Evolutionary conservation across 116 monocot species (phyloP), one percentile per base, ranked within the genome.

Genomic region (Thalassia testudinum): DNA sequence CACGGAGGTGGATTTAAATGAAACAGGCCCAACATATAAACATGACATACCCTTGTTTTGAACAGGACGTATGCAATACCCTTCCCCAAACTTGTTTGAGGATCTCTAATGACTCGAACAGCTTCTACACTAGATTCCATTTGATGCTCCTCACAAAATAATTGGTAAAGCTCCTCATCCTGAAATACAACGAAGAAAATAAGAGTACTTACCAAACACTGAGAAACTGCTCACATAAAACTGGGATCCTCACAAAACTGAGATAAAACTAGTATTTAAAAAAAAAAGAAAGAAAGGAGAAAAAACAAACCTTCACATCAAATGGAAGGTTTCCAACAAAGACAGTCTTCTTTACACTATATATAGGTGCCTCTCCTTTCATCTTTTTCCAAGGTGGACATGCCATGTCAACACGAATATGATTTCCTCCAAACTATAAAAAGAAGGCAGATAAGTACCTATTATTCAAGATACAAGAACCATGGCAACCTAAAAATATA

Each of bases 311-410:
- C 84, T 87, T 95, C 42, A 95, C 80, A 69, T 87, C 87, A 77
- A 76, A 95, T 42, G 93, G 93, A 7, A 95, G 81, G 53, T 87
- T 95, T 18, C 93, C 93, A 50, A 95, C 84, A 74, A 95, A 95
- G 59, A 84, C 68, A 25, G 87, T 95, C 69, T 66, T 78, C 52
- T 95, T 95, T 59, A 78, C 78, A 47, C 87, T 87, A 72, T 87
- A 95, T 38, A 95, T 69, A 24, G 73, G 78, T 50, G 66, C 59
- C 50, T 81, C 84, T 27, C 78, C 81, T 74, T 76, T 87, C 50
- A 81, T 18, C 64, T 87, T 95, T 62, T 95, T 95, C 18, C 87
- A 70, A 54, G 93, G 93, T 27, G 87, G 93, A 42, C 87, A 84
- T 62, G 93, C 93, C 72, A 78, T 81, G 58, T 95, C 93, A 59